Percentiles rank a stretch among this genome's conserved stretches.
These are phyloP conservation scores for Jackrogersella minutella DNA, from an alignment of 495 filamentous ascomycete genomes.

Conservation along the genomic window DNA sequence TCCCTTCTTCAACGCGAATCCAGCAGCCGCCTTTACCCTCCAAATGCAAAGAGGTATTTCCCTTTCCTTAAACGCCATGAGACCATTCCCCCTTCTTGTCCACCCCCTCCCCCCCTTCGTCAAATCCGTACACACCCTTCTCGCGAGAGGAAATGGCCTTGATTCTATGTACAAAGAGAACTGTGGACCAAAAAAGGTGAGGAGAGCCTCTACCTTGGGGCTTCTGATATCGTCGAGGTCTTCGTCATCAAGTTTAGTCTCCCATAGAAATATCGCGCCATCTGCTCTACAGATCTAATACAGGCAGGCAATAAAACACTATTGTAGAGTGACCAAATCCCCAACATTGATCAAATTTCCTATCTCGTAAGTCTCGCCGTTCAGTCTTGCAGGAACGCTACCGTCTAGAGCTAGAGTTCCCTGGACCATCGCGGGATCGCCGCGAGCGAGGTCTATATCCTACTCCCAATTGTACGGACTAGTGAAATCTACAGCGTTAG, in stretches of 20 bases:
- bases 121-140: constrained; percentile 9
- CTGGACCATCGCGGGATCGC: neutral
- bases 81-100: neutral
- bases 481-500: constrained; percentile 10
- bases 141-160: neutral
- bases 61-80: constrained; percentile 22
- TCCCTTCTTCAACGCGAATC: neutral
- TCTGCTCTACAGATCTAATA: neutral
- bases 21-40: constrained; percentile 4
- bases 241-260: neutral
- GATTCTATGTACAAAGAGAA: constrained; percentile 36
- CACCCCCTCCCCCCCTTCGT: neutral
- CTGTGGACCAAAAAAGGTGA: neutral
- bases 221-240: neutral
- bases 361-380: neutral
- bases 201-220: neutral
- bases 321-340: neutral
- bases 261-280: neutral
- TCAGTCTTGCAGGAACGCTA: neutral
- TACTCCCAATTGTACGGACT: constrained; percentile 13
- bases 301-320: neutral
- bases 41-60: constrained; percentile 37
- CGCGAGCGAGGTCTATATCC: neutral
- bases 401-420: neutral
- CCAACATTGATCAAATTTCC: neutral